These are phyloP conservation scores for Bipolaris cookei DNA, from an alignment of 2,329 filamentous ascomycete species.

Conservation along the genomic window DNA sequence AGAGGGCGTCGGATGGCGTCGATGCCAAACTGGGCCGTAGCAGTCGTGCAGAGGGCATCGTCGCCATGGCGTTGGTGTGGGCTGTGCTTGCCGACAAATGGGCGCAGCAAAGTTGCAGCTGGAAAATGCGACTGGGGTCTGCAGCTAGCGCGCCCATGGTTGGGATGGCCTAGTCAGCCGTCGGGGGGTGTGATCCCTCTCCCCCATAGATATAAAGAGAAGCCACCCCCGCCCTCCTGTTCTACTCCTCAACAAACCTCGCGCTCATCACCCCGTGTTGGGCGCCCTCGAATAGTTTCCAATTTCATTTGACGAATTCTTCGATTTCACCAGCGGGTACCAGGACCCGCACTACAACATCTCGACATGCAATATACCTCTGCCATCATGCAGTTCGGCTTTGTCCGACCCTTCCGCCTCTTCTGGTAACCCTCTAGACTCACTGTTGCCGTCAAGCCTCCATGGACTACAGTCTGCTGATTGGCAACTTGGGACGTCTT, in stretches of 20 bases:
- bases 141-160: constrained; percentile 5
- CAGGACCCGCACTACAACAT: constrained; percentile 43
- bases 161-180: constrained; percentile 2
- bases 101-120: constrained; percentile 24
- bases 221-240: constrained; percentile 22
- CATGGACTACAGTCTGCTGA: constrained; percentile 36
- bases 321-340: constrained; percentile 47
- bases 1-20: constrained; percentile 26
- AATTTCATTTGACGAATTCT: constrained; percentile 48
- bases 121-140: constrained; percentile 20
- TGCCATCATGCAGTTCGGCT: constrained; percentile 29
- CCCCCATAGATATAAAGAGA: constrained; percentile 25
- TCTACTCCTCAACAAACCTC: constrained; percentile 32
- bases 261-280: constrained; percentile 47
- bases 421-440: constrained; percentile 40
- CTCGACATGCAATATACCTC: constrained; percentile 39
- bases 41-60: constrained; percentile 36
- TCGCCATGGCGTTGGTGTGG: constrained; percentile 34
- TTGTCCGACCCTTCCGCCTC: constrained; percentile 24
- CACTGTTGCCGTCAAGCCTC: constrained; percentile 28
- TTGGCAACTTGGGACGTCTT: constrained; percentile 39
- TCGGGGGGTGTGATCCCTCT: not conserved
- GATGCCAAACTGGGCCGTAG: constrained; percentile 32
- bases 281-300: constrained; percentile 40
- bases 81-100: constrained; percentile 21